Evolutionary conservation across 2,329 filamentous ascomycete species (phyloP).

Genomic region (Claviceps arundinis): DNA sequence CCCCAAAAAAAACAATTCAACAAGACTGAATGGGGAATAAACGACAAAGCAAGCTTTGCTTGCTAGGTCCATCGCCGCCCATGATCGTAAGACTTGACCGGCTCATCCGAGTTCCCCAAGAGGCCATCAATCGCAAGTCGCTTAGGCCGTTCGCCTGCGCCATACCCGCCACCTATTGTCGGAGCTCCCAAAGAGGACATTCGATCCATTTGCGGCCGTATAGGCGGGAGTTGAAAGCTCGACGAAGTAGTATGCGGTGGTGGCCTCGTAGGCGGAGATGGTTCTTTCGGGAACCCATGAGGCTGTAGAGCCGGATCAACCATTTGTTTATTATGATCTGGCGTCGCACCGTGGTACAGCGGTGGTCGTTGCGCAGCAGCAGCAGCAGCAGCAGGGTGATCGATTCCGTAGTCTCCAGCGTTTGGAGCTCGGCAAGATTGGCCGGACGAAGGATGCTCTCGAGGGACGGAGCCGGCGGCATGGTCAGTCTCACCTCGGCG

Average conservation of each 20-base stretch:
- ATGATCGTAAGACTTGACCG: slow-evolving; percentile 11
- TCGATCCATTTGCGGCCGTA: slow-evolving; percentile 26
- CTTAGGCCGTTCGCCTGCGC: slow-evolving; percentile 30
- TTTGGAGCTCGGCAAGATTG: background rate
- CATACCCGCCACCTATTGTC: slow-evolving; percentile 23
- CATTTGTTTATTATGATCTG: no score
- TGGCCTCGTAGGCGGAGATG: background rate
- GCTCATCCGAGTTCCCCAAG: slow-evolving; percentile 42
- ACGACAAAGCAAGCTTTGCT: background rate
- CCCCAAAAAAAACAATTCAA: background rate
- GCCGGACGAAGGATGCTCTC: background rate
- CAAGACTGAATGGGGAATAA: background rate
- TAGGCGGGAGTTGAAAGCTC: slow-evolving; percentile 35
- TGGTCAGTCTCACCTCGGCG: slow-evolving; percentile 21
- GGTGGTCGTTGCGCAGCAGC: background rate
- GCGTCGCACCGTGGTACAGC: background rate
- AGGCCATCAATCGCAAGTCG: slow-evolving; percentile 49
- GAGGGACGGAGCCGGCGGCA: background rate
- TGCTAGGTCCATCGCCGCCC: background rate
- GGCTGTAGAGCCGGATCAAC: background rate
- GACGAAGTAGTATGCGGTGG: slow-evolving; percentile 4
- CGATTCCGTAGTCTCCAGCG: background rate
- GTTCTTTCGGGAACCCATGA: background rate
- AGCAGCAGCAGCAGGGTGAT: background rate
- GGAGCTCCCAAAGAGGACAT: slow-evolving; percentile 8